These are phyloP conservation scores for Fragaria iinumae DNA, from an alignment of 306 rosid species.

Conservation along the genomic window DNA sequence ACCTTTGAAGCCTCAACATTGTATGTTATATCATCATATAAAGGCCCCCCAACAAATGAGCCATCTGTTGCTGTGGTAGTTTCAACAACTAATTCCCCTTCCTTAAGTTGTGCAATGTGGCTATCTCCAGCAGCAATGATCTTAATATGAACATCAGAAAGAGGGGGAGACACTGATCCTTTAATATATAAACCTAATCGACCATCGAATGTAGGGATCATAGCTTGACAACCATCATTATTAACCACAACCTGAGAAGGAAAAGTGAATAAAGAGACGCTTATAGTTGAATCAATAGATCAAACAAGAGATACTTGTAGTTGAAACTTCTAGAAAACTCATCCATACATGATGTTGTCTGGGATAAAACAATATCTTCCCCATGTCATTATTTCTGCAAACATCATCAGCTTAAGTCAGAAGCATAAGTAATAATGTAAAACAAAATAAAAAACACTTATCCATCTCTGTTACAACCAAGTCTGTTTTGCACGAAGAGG, in stretches of 20 bases:
- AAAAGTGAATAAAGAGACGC: neutral
- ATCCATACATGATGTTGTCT: constrained; percentile 68
- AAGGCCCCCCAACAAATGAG: constrained; percentile 76
- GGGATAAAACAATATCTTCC: constrained; percentile 81
- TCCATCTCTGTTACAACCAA: constrained; percentile 15
- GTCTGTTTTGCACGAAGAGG: neutral
- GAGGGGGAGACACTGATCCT: constrained; percentile 88
- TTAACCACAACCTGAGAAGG: constrained; percentile 56
- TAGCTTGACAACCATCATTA: constrained; percentile 81
- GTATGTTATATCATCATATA: constrained; percentile 79
- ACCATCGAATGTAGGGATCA: constrained; percentile 66
- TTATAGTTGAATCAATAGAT: neutral
- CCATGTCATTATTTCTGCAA: constrained; percentile 61
- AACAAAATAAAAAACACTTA: constrained; percentile 19
- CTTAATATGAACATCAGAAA: constrained; percentile 71
- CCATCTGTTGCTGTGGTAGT: constrained; percentile 78
- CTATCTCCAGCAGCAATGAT: constrained; percentile 77
- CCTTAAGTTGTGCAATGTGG: constrained; percentile 53
- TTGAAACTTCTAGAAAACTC: neutral
- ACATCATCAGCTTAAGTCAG: constrained; percentile 31
- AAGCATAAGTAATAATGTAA: neutral
- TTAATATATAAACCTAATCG: constrained; percentile 72
- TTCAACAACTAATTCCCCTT: constrained; percentile 74
- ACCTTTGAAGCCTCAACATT: constrained; percentile 83
- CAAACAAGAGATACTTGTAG: constrained; percentile 7